These are phyloP conservation scores for Microcos paniculata DNA, from an alignment of 345 rosid species.

Conservation along the genomic window DNA sequence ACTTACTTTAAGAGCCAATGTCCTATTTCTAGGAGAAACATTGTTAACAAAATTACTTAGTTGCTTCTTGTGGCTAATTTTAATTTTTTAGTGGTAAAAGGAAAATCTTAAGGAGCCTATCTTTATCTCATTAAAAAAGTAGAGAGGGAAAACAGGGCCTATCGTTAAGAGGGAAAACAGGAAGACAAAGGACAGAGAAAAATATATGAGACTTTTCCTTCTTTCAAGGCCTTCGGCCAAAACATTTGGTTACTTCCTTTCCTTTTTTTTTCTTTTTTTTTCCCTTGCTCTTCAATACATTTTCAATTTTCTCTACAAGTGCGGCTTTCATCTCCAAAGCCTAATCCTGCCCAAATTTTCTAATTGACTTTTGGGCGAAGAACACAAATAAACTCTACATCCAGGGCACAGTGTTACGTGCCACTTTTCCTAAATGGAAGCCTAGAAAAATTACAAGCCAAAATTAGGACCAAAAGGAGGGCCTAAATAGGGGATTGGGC, in stretches of 20 bases:
- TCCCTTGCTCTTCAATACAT: conserved; percentile 15
- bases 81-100: too few species aligned
- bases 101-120: too few species aligned
- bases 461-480: background rate
- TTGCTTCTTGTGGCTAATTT: too few species aligned
- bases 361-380: conserved; percentile 20
- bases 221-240: conserved; percentile 44
- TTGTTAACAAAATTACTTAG: too few species aligned
- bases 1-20: too few species aligned
- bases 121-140: too few species aligned
- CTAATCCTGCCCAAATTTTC: conserved; percentile 21
- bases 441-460: conserved; percentile 32
- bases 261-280: background rate
- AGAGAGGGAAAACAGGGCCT: too few species aligned
- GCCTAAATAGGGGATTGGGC: background rate
- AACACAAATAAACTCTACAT: conserved; percentile 28
- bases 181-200: background rate
- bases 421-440: conserved; percentile 25
- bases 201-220: conserved; percentile 9
- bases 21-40: too few species aligned
- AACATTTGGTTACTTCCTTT: conserved; percentile 18
- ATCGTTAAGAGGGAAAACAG: background rate
- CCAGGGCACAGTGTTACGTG: conserved; percentile 19
- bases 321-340: conserved; percentile 44
- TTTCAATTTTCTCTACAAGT: conserved; percentile 31